Percentiles rank a stretch among this genome's conserved stretches.
These are phyloP conservation scores for Leptographium lundbergii DNA, from an alignment of 2,329 filamentous ascomycete genomes.

Conservation along the genomic window DNA sequence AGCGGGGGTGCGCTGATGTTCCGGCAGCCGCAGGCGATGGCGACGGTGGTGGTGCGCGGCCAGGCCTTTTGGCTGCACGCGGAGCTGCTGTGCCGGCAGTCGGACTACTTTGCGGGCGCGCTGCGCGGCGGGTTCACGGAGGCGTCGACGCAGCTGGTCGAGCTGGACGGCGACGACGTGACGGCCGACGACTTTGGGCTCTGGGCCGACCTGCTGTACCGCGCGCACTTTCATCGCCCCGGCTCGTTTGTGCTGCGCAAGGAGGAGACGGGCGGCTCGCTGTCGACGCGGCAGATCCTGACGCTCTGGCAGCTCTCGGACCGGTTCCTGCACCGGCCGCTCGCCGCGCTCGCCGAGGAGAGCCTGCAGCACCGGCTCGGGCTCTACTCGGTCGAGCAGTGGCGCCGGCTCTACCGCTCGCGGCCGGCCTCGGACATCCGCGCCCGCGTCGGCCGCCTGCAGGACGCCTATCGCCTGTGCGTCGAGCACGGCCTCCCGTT, in stretches of 20 bases:
- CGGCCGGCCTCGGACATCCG: constrained; percentile 10
- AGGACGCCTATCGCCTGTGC: constrained; percentile 13
- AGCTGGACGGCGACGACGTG: constrained; percentile 11
- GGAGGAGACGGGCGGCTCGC: constrained; percentile 13
- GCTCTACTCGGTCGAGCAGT: constrained; percentile 13
- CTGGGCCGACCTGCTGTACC: constrained; percentile 14
- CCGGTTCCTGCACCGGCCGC: constrained; percentile 10
- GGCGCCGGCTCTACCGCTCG: constrained; percentile 12
- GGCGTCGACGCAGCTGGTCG: constrained; percentile 10
- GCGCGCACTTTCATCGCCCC: constrained; percentile 8
- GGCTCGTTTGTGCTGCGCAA: constrained; percentile 11
- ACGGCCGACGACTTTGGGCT: constrained; percentile 11
- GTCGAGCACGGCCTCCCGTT: constrained; percentile 11
- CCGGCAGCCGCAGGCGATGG: constrained; percentile 7
- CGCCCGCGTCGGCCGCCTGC: constrained; percentile 9
- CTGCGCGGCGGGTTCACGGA: constrained; percentile 12
- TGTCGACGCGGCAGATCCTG: constrained; percentile 13
- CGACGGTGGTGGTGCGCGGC: constrained; percentile 10
- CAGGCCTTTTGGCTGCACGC: constrained; percentile 10
- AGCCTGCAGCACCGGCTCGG: constrained; percentile 13
- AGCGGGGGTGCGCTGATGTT: constrained; percentile 7
- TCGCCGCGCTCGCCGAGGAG: constrained; percentile 10
- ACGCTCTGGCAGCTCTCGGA: constrained; percentile 13
- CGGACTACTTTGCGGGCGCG: constrained; percentile 11
- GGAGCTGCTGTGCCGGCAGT: constrained; percentile 11